phyloP scores from a whole-genome alignment of 139 green algal species.

The Tetradesmus obliquus region DNA sequence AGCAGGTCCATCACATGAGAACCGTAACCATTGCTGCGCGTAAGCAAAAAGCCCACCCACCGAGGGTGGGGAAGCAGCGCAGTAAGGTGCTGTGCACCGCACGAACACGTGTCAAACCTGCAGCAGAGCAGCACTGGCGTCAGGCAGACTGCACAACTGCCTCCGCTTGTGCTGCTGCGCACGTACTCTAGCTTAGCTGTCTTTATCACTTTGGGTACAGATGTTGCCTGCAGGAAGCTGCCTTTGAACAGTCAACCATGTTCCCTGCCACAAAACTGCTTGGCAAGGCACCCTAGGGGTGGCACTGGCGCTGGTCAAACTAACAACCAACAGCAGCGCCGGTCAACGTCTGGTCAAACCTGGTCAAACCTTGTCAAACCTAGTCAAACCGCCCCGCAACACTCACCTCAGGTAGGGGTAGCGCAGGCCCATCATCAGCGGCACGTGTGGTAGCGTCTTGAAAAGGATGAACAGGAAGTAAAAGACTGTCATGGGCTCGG shows the following conservation, averaged over 20 bases:
- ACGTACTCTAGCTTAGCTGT: neutral
- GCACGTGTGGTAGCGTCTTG: conserved; percentile 28
- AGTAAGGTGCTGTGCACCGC: neutral
- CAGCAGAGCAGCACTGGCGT: neutral
- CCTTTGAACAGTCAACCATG: no score
- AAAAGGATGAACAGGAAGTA: conserved; percentile 26
- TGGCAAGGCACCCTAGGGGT: no score
- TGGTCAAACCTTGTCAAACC: neutral
- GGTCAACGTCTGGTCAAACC: neutral
- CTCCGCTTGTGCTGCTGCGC: neutral
- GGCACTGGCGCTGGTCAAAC: neutral
- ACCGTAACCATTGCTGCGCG: no score
- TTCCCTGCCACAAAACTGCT: no score
- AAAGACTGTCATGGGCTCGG: conserved; percentile 19
- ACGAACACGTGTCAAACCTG: neutral
- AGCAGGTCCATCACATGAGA: no score
- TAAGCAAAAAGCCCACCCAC: neutral
- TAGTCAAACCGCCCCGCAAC: neutral
- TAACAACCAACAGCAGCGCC: neutral
- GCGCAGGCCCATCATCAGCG: conserved; percentile 25
- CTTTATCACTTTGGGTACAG: no score
- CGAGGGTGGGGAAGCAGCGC: neutral
- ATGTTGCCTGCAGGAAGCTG: no score
- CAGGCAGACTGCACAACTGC: neutral
- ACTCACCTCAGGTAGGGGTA: neutral